Evolutionary conservation across 768 basidiomycete species (phyloP), one percentile per base, ranked within the genome.

Genomic region (Suillus brevipes): DNA sequence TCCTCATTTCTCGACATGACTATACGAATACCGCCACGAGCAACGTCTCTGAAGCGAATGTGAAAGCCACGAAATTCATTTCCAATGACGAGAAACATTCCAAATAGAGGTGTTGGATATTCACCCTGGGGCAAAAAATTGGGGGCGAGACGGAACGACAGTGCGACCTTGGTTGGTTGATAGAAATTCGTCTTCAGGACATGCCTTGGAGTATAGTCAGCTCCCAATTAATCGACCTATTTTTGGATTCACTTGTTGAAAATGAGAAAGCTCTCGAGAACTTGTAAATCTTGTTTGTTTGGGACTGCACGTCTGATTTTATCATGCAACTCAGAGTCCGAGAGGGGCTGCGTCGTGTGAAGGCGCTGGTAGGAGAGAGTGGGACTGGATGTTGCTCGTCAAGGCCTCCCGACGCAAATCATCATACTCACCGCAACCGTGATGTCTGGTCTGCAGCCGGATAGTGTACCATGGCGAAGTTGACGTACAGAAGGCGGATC

Each of bases 151-250:
- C 97, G 90, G 93, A 99, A 99, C 1, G 94, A 95, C 59, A 99
- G 80, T 31, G 97, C 96, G 34, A 97, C 95, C 79, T 99, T 99
- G 61, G 97, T 99, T 12, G 95, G 94, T 74, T 97, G 97, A 80
- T 97, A 97, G 75, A 98, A 97, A 83, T 98, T 98, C 64, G 95
- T 98, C 85, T 95, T 98, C 69, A 99, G 83, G 65, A 99, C 87
- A 71, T 92, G 87, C 77, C 91, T 92, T 52, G 25, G 2, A 65
- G 38, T 2, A 9, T 8, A 59, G 61, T 71, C 59, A 73, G 40
- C 61, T 12, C 28, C 20, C 6, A 31, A 36, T 60, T 31, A 25
- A 42, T 52, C 59, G 7, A 14, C 28, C 6, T 34, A 9, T 10
- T 40, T 23, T 49, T 23, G 42, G 20, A 61, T 13, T 52, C 64